Evolutionary conservation across 2,329 filamentous ascomycete species (phyloP).

Genomic region (Nemania serpens): DNA sequence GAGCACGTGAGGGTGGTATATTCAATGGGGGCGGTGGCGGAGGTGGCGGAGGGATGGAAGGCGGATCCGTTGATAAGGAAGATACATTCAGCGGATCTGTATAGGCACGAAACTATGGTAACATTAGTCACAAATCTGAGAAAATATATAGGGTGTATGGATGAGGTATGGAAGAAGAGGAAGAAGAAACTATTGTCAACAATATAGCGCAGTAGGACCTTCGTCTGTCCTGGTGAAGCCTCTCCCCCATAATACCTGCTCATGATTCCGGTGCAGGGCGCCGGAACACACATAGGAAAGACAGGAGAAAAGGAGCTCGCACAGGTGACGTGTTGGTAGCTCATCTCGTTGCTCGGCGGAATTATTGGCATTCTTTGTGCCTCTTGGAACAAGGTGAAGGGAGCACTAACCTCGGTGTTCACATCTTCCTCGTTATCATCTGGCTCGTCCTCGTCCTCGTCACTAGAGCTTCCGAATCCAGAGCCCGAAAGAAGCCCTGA

Average conservation of each 20-base stretch:
- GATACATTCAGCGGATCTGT: constrained; percentile 58
- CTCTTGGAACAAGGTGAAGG: constrained; percentile 27
- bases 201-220: no score
- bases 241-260: no score
- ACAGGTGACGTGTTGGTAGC: background rate
- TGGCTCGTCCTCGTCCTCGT: constrained; percentile 95
- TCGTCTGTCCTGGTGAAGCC: no score
- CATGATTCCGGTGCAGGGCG: no score
- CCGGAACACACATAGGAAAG: no score
- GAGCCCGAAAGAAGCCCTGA: constrained; percentile 75
- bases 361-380: constrained; percentile 2
- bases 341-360: background rate
- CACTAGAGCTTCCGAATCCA: constrained; percentile 92
- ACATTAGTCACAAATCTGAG: constrained; percentile 24
- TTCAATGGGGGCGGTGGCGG: constrained; percentile 81
- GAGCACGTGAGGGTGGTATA: constrained; percentile 82
- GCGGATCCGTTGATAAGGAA: constrained; percentile 56
- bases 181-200: no score
- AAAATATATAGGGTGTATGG: background rate
- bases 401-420: constrained; percentile 66
- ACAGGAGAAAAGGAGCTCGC: no score
- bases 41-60: constrained; percentile 62
- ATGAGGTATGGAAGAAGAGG: background rate
- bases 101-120: constrained; percentile 60
- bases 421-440: constrained; percentile 81